Evolutionary conservation across 1,139 yeast genomes (phyloP), one percentile per base, ranked within the genome.

Genomic region (Hanseniaspora uvarum): DNA sequence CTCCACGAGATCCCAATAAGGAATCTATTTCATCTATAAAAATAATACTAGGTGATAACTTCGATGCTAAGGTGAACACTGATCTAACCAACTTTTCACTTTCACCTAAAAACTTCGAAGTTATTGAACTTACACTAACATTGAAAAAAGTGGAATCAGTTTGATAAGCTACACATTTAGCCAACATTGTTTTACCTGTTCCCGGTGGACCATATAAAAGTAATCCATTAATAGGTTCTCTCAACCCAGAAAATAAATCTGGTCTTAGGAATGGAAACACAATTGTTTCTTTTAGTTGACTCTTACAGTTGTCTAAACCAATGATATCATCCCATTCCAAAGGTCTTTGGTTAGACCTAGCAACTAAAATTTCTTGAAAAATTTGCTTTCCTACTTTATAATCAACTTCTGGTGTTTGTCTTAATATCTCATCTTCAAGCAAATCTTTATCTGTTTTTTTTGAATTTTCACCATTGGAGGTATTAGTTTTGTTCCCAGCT

Each of bases 221-320:
- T 80, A 80, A 78, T 0, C 85, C 84, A 57, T 81, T 66, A 0
- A 81, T 76, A 1, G 85, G 84, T 62, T 80, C 85, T 58, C 84
- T 67, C 44, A 79, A 67, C 0, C 85, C 84, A 57, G 70, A 72
- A 60, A 80, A 80, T 51, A 80, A 67, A 62, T 80, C 85, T 0
- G 85, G 85, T 52, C 85, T 70, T 54, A 80, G 65, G 61, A 80
- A 79, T 23, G 85, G 85, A 59, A 80, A 80, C 11, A 80, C 84
- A 11, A 80, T 83, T 0, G 84, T 79, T 61, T 80, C 86, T 59
- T 79, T 80, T 48, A 80, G 65, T 1, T 83, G 75, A 60, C 68
- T 74, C 59, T 80, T 80, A 12, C 83, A 82, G 11, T 72, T 67
- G 46, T 72, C 76, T 33, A 80, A 64, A 2, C 85, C 86, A 2